Evolutionary conservation across 2,329 filamentous ascomycete species (phyloP).

Genomic region (Shiraia sp.): DNA sequence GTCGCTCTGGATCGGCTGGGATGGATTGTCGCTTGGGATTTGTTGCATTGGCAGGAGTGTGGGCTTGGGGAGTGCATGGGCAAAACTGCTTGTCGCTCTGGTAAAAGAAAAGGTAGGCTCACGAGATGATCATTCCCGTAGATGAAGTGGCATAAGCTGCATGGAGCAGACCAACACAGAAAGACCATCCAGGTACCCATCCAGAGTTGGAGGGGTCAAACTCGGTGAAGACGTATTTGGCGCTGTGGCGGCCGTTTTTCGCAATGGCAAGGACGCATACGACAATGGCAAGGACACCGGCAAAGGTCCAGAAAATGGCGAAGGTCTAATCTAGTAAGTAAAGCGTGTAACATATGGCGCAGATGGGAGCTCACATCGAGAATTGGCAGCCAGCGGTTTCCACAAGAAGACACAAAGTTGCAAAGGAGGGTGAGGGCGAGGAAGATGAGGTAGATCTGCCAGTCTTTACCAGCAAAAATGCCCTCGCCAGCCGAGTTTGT

Average conservation of each 20-base stretch:
- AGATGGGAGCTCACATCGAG: conserved; percentile 65
- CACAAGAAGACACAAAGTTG: conserved; percentile 57
- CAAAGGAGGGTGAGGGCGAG: conserved; percentile 54
- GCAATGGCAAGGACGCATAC: conserved; percentile 67
- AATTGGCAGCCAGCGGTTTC: conserved; percentile 58
- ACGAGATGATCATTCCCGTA: conserved; percentile 80
- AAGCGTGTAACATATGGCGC: conserved; percentile 16
- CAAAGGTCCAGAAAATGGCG: conserved; percentile 76
- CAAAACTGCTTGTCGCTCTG: conserved; percentile 32
- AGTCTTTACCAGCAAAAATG: conserved; percentile 50
- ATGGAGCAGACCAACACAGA: conserved; percentile 72
- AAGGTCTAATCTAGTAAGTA: conserved; percentile 58
- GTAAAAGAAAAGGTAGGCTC: conserved; percentile 46
- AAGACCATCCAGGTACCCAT: conserved; percentile 73
- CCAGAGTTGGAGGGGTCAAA: conserved; percentile 68
- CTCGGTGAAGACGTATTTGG: conserved; percentile 66
- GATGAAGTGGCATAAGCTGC: conserved; percentile 75
- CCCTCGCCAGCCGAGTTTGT: conserved; percentile 51
- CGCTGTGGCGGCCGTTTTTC: conserved; percentile 67
- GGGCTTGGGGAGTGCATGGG: conserved; percentile 26
- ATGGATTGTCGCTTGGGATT: conserved; percentile 15
- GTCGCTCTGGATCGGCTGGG: conserved; percentile 21
- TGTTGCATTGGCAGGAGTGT: conserved; percentile 16
- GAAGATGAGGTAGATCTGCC: conserved; percentile 55
- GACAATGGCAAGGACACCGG: conserved; percentile 68